Conservation (phyloP, 768 basidiomycete genomes). For the Chlorophyllum brunneum region DNA sequence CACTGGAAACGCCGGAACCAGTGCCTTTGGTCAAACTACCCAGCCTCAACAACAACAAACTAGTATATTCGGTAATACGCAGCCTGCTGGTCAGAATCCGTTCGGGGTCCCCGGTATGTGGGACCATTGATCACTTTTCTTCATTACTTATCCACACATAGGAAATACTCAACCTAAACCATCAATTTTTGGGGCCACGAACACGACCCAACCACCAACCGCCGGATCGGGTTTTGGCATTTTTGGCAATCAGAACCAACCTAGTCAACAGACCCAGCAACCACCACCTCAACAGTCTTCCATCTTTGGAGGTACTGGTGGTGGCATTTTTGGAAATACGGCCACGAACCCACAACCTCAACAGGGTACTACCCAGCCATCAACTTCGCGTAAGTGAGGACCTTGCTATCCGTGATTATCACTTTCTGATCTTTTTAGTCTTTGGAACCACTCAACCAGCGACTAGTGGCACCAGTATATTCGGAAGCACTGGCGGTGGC, state of each 20-base stretch:
- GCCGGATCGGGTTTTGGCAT: conserved; percentile 27
- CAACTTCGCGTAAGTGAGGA: conserved; percentile 14
- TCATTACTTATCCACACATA: conserved; percentile 4
- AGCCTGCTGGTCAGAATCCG: conserved; percentile 23
- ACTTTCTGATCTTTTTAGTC: conserved; percentile 11
- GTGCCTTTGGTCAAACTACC: conserved; percentile 18
- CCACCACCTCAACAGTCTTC: conserved; percentile 27
- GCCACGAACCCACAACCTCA: conserved; percentile 15
- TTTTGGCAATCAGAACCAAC: conserved; percentile 28
- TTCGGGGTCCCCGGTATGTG: conserved; percentile 39
- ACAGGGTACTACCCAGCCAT: conserved; percentile 17
- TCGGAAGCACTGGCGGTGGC: conserved; percentile 10
- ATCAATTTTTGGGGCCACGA: conserved; percentile 33
- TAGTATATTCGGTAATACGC: conserved; percentile 30
- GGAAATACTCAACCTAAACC: conserved; percentile 20
- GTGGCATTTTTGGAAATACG: conserved; percentile 10
- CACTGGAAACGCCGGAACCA: conserved; percentile 16
- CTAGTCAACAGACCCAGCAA: conserved; percentile 27
- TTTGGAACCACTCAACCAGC: conserved; percentile 15
- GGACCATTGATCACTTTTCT: background rate
- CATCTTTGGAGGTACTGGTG: conserved; percentile 15
- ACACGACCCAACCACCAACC: conserved; percentile 21
- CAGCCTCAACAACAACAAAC: conserved; percentile 28
- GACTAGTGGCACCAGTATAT: conserved; percentile 13
- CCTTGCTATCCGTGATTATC: background rate